These are phyloP conservation scores for Candida insectalens DNA, from an alignment of 805 yeast genomes.

Conservation along the genomic window DNA sequence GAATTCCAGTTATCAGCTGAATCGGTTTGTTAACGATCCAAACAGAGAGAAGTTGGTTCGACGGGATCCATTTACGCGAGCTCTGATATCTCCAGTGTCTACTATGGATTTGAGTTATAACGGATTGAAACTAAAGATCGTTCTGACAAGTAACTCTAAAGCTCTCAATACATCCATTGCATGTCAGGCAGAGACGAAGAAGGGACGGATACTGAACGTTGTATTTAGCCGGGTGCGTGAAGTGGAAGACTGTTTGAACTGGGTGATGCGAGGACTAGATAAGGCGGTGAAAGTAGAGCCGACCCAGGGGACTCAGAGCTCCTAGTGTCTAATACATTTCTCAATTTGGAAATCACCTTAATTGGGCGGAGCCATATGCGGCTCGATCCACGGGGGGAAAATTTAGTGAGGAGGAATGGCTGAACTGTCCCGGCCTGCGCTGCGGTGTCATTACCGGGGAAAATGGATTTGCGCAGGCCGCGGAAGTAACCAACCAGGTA, in stretches of 20 bases:
- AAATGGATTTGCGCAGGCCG: no score
- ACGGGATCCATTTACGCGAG: slow-evolving; percentile 12
- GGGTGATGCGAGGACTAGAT: slow-evolving; percentile 46
- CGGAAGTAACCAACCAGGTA: no score
- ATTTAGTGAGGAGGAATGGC: no score
- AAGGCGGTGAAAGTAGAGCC: no score
- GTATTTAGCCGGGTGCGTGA: slow-evolving; percentile 41
- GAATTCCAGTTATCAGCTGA: slow-evolving; percentile 7
- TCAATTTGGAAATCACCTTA: no score
- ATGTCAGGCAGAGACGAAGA: not conserved
- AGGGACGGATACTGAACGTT: slow-evolving; percentile 28
- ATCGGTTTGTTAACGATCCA: slow-evolving; percentile 13
- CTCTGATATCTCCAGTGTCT: slow-evolving; percentile 14
- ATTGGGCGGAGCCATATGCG: no score
- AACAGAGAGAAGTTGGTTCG: slow-evolving; percentile 3
- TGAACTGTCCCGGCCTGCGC: no score
- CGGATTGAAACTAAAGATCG: slow-evolving; percentile 5
- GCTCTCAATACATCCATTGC: slow-evolving; percentile 8
- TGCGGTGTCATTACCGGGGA: no score
- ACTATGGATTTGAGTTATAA: slow-evolving; percentile 6
- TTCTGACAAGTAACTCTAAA: slow-evolving; percentile 7
- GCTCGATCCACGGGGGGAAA: no score
- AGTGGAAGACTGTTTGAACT: slow-evolving; percentile 44
- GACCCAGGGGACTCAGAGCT: no score
- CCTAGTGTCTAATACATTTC: no score